These are phyloP conservation scores for Acacia melanoxylon DNA, from an alignment of 306 rosid genomes.

Conservation along the genomic window DNA sequence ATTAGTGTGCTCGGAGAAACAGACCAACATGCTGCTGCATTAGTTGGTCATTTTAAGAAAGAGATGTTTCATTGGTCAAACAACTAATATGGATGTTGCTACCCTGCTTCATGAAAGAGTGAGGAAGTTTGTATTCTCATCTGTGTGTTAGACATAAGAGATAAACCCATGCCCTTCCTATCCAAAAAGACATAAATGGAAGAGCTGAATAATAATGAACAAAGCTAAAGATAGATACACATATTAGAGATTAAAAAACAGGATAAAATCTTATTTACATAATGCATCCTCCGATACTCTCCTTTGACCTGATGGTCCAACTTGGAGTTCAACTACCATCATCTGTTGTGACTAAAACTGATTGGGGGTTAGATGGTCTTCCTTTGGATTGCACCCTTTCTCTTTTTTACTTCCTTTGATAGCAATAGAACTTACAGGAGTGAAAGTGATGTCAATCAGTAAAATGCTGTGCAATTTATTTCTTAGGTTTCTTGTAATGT, in stretches of 20 bases:
- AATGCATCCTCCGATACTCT: neutral
- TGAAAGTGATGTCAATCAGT: neutral
- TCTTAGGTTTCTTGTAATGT: neutral
- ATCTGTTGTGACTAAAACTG: neutral
- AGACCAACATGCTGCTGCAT: neutral
- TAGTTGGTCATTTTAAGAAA: neutral
- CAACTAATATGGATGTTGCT: neutral
- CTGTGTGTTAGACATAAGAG: no score
- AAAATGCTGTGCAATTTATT: neutral
- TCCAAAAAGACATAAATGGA: neutral
- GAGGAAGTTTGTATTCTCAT: neutral
- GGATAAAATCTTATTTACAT: no score
- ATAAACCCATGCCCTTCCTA: no score
- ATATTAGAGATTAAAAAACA: no score
- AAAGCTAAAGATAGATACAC: no score
- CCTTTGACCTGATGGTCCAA: neutral
- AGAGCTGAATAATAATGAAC: neutral
- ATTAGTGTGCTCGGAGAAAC: neutral
- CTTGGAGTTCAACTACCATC: no score
- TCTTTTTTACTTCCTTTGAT: neutral
- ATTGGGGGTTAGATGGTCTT: neutral
- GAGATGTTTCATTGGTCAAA: neutral
- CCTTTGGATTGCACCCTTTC: neutral
- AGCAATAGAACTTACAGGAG: neutral
- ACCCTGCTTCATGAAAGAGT: neutral